phyloP scores from a whole-genome alignment of 2,329 filamentous ascomycete species.

The Xylaria hypoxylon region DNA sequence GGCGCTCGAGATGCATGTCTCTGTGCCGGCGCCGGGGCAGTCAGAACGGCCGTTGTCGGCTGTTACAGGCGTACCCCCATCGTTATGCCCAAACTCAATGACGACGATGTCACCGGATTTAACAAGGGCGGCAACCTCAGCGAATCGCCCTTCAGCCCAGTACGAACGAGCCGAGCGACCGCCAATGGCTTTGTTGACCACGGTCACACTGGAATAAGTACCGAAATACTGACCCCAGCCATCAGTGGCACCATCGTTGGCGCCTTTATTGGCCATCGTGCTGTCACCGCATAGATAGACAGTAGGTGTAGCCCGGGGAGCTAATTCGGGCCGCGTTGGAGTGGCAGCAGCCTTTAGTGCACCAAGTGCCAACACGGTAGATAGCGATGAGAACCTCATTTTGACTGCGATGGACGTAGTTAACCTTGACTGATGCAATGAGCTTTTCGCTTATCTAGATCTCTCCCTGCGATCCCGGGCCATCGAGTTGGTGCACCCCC shows the following conservation, averaged over 20 bases:
- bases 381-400: constrained; percentile 35
- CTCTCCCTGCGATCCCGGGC: neutral
- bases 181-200: constrained; percentile 70
- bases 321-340: constrained; percentile 37
- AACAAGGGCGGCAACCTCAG: constrained; percentile 62
- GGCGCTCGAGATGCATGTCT: constrained; percentile 60
- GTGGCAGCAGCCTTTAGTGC: constrained; percentile 28
- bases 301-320: constrained; percentile 50
- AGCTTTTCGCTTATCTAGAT: neutral
- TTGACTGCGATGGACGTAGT: constrained; percentile 4
- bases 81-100: constrained; percentile 79
- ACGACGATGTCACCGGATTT: constrained; percentile 70
- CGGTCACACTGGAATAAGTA: constrained; percentile 57
- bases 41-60: constrained; percentile 71
- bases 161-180: constrained; percentile 73
- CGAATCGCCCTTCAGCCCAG: constrained; percentile 71
- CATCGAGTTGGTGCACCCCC: constrained; percentile 1
- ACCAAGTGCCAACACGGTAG: constrained; percentile 25
- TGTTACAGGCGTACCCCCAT: constrained; percentile 65
- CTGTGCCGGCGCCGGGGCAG: constrained; percentile 64
- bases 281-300: constrained; percentile 66
- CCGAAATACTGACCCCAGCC: constrained; percentile 72
- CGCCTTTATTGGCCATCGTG: constrained; percentile 62
- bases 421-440: neutral
- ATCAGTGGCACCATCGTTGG: constrained; percentile 53